Evolutionary conservation across 108 stramenopile species (phyloP), one percentile per base, ranked within the genome.

Genomic region (Discostella stelligeroides): DNA sequence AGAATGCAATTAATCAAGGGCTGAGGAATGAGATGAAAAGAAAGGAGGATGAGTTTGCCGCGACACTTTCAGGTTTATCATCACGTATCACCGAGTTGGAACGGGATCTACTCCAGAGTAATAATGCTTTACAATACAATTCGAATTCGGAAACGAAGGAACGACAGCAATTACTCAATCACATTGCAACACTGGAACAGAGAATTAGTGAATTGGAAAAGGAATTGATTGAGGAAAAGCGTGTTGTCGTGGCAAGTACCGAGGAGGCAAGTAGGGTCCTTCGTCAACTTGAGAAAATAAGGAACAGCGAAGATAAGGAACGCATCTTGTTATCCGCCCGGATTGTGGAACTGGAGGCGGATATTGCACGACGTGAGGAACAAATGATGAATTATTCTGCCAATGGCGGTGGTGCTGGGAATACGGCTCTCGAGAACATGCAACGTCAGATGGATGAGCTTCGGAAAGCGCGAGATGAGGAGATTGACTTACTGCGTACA

Each of bases 221-320:
- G 50, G 77, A 79, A 27, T 29, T 79, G 20, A 59, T 71, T 23
- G 62, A 79, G 47, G 70, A 79, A 47, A 79, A 71, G 43, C 55
- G 63, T 14, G 17, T 61, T 11, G 65, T 79, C 4, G 69, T 79
- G 27, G 49, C 70, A 10, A 79, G 61, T 18, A 70, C 77, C 18
- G 70, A 79, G 60, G 63, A 79, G 50, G 77, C 77, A 20, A 71
- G 59, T 54, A 61, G 77, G 7, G 70, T 79, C 0, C 42, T 79
- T n/a, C 58, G 65, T 23, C 68, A 79, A 40, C 41, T 79, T 41
- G 70, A 79, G 56, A 56, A 59, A 41, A 66, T 79, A 15, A 66
- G 40, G 50, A 58, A 25, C 20, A 60, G 62, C 13, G 68, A 79
- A 55, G 69, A 79, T 48, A 69, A 60, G 43, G 77, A 79, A 46